Base-by-base conservation (phyloP, 2,329 filamentous ascomycete species). In the Leptographium radiaticola region DNA sequence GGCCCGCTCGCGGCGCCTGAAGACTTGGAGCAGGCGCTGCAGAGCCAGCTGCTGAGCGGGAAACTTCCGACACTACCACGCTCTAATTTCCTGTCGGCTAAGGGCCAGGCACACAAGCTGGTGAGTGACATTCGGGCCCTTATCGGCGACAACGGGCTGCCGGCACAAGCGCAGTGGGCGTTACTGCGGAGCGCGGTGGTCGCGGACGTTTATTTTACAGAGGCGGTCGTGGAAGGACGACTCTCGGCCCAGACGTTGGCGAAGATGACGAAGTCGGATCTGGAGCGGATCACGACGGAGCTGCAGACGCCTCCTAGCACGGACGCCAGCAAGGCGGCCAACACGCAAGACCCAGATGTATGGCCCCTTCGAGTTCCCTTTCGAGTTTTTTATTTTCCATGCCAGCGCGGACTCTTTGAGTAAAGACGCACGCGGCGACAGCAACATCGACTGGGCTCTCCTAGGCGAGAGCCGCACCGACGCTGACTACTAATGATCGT, bases 131-230 rank as follows among this genome's bases (percentile, higher is more conserved):
- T 56, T 15, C 16, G 34, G 30, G 18, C 8, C 0, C 9, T 44
- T 11, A 39, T 56, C 18, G 11, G 4, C n/a, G n/a, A 39, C 30
- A 46, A 44, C 2, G 56, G 57, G 16, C 18, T 60, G 7, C 59
- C 59, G 11, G 54, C 48, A 2, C 36, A 12, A 64, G 68, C 42
- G 59, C 68, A 18, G 66, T 72, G 56, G 64, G 65, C 45, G 44
- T 58, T 39, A 10, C 58, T 48, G 2, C 36, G 49, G 31, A 51
- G 43, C 6, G 15, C 52, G 6, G 46, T 45, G 4, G 42, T 30
- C 12, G 7, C 16, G 1, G 49, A 54, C 15, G 53, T 31, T 6
- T 63, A 64, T 16, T 67, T 72, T 56, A 62, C 64, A 18, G 57
- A 62, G 6, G 65, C 64, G 1, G 54, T 67, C 2, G 54, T 65